Percentiles rank a stretch among this genome's conserved stretches.
These are phyloP conservation scores for Rauvolfia tetraphylla DNA, from an alignment of 257 asterid genomes.

Conservation along the genomic window DNA sequence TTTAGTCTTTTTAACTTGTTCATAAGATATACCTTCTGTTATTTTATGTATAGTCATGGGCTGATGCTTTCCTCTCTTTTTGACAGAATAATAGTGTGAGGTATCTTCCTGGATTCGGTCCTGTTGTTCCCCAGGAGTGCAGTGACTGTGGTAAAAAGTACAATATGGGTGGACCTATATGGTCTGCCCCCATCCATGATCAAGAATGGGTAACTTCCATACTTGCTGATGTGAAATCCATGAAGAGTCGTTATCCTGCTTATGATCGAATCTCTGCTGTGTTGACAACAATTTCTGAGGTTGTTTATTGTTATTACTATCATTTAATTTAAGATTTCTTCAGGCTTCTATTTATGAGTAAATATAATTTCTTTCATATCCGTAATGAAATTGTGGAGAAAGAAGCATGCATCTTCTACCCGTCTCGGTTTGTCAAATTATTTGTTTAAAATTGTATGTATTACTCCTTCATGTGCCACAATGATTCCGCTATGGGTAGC, in stretches of 20 bases:
- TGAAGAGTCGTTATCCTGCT: conserved; percentile 79
- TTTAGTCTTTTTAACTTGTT: not conserved
- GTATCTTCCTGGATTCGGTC: conserved; percentile 94
- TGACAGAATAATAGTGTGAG: conserved; percentile 69
- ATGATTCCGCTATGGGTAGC: not conserved
- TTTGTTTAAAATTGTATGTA: not conserved
- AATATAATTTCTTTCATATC: not conserved
- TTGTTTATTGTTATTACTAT: conserved; percentile 16
- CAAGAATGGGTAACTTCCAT: conserved; percentile 86
- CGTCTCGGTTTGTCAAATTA: not conserved
- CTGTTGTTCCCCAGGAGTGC: conserved; percentile 80
- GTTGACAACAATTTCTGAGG: conserved; percentile 94
- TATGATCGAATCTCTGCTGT: conserved; percentile 73
- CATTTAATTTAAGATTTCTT: not conserved
- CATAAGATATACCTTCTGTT: not conserved
- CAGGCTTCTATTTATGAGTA: not conserved
- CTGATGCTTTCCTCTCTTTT: conserved; percentile 3
- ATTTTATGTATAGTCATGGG: not conserved
- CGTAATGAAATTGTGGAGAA: not conserved
- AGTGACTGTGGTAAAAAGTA: conserved; percentile 89
- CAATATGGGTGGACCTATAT: conserved; percentile 98
- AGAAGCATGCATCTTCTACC: not conserved
- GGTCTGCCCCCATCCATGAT: conserved; percentile 98
- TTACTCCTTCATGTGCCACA: not conserved
- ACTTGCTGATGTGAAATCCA: conserved; percentile 62